Base-by-base conservation (phyloP, 352 stramenopile genomes). In the Globisporangium polare region DNA sequence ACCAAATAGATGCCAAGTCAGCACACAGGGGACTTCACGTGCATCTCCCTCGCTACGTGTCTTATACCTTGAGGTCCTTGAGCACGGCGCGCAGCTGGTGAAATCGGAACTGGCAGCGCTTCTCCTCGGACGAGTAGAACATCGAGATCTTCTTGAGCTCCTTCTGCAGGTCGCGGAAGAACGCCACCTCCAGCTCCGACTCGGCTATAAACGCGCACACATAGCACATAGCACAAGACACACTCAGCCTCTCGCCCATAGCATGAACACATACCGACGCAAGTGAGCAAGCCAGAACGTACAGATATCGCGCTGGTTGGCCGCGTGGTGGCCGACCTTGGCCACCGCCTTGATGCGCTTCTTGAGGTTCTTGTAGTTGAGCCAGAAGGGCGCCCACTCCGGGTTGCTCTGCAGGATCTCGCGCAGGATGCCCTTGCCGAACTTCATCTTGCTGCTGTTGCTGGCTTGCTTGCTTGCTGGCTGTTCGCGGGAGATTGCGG, bases 331-430 rank as follows among this genome's bases (percentile, higher is more conserved):
- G 22, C 45, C 45, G 49, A 56, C 57, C 57, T 63, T 56, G 8
- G 77, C 82, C 37, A 91, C 81, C 35, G 77, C 78, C 66, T 93
- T 93, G 58, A 93, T 91, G 64, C 78, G 81, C 60, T 91, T 93
- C 69, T 93, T 93, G 52, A 93, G 79, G 35, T 68, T 82, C 72
- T 93, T 93, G 67, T 93, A 93, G 72, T 91, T 91, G 66, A 93
- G 83, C 84, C 84, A 93, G 64, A 91, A 93, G 29, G 81, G 81
- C n/a, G 79, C 81, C 81, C 81, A 93, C 62, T 91, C 80, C 12
- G 84, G 81, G 62, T 88, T 91, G 68, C 80, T 89, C 65, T 86
- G 77, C 41, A 90, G 58, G 62, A 89, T 86, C 62, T 86, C 78
- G 33, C 73, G 68, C 63, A 93, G 65, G 45, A 93, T 52, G 24